Base-by-base conservation (phyloP, 208 protist species). In the Trypanosoma scelopori region DNA sequence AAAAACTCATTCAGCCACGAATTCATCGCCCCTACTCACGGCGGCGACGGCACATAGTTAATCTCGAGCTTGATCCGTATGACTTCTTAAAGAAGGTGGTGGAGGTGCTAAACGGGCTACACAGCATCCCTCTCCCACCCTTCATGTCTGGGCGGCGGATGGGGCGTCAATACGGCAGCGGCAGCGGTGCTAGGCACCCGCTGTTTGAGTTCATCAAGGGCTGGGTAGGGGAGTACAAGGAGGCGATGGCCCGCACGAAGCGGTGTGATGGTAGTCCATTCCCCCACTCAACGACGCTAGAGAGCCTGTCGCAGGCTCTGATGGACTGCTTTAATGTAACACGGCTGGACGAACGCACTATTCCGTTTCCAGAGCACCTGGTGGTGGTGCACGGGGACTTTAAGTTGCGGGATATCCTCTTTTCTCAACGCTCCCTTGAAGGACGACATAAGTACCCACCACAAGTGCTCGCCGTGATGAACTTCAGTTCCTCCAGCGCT, bases 361-460 rank as follows among this genome's bases (percentile, higher is more conserved):
- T 92, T 12, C 82, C 85, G 0, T 71, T 74, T 46, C 85, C 82
- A 2, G 78, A 81, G 45, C 74, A 74, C 3, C 57, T 85, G 13
- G 79, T 87, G 9, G 41, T 84, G 12, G 57, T 89, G 28, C 85
- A 92, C 71, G 85, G 85, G 50, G 74, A 67, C 62, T 92, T 82
- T 52, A 72, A 84, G 42, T 65, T 92, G 27, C 56, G 61, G 57
- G 76, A 76, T 41, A 50, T 86, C 23, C 56, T 92, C 39, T 92
- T 89, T 55, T 71, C 82, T 13, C 75, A 89, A 62, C 85, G 85
- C 47, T 92, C 85, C 12, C 66, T 92, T 27, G 85, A 92, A 60
- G 85, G 86, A 0, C 72, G 82, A 6, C 56, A 78, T 25, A 89
- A 92, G 78, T 89, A 92, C 69, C 82, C 86, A 23, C 81, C 86